phyloP scores from a whole-genome alignment of 1,284 basidiomycete species.

The Naganishia cerealis region DNA sequence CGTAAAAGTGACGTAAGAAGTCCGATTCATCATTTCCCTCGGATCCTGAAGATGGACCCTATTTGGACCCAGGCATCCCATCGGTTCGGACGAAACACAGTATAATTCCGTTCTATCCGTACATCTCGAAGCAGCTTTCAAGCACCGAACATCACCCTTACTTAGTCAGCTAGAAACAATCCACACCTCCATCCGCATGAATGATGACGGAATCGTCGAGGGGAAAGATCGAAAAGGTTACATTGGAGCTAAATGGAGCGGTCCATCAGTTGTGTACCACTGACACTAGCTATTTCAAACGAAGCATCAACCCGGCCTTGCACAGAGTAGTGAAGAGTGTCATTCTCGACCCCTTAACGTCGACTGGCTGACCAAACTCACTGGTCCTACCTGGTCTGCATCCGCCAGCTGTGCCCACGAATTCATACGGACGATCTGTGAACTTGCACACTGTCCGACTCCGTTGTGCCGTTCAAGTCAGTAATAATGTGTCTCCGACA shows the following conservation, averaged over 20 bases:
- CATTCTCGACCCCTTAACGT: background rate
- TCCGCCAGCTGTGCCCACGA: background rate
- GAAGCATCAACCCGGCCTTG: too few species aligned
- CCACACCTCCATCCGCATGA: too few species aligned
- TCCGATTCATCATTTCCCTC: background rate
- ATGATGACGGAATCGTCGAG: too few species aligned
- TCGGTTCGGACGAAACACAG: conserved; percentile 3
- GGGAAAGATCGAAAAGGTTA: too few species aligned
- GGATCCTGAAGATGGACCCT: background rate
- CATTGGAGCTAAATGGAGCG: too few species aligned
- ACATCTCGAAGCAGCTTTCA: too few species aligned
- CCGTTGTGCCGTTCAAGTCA: too few species aligned
- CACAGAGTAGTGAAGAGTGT: background rate
- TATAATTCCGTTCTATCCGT: background rate
- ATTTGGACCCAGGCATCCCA: background rate
- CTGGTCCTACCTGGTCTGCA: background rate
- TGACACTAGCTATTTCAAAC: background rate
- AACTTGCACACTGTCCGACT: background rate
- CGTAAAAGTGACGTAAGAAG: background rate
- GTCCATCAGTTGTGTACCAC: too few species aligned
- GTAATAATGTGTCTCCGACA: too few species aligned
- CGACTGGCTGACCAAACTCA: background rate
- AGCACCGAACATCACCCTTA: background rate
- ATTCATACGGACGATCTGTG: background rate
- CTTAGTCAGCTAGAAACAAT: background rate